These are phyloP conservation scores for Pouteria campechiana DNA, from an alignment of 179 eudicot genomes.

Conservation along the genomic window DNA sequence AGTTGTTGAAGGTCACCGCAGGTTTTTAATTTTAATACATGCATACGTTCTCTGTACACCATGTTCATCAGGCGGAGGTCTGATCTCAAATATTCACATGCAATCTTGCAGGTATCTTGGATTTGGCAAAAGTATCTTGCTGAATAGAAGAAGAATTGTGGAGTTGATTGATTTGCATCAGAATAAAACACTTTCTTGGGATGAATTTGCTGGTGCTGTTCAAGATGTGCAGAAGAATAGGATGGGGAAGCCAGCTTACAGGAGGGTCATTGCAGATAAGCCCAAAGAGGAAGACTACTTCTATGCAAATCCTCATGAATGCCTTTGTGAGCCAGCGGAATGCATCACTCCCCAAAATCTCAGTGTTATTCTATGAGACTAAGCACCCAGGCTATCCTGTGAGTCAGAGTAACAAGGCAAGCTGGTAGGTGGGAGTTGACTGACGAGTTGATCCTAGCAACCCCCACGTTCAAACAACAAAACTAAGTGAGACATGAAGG, in stretches of 20 bases:
- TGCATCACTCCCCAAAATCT: no score
- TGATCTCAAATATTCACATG: no score
- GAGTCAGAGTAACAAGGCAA: no score
- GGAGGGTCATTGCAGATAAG: conserved; percentile 59
- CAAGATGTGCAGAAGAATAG: conserved; percentile 42
- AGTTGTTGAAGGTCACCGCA: conserved; percentile 96
- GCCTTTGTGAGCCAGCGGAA: conserved; percentile 76
- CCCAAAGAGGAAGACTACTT: conserved; percentile 98
- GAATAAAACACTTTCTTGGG: conserved; percentile 68
- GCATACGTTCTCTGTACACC: no score
- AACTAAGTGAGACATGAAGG: no score
- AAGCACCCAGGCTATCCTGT: no score
- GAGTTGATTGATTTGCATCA: conserved; percentile 64
- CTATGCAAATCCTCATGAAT: conserved; percentile 87
- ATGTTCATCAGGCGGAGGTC: no score
- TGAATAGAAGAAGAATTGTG: conserved; percentile 62
- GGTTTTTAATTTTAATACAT: no score
- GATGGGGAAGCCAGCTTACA: conserved; percentile 60
- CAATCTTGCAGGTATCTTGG: conserved; percentile 63
- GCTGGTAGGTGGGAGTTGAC: no score
- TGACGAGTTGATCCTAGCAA: no score
- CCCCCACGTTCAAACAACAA: no score
- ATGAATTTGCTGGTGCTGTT: conserved; percentile 46
- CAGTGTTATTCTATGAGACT: no score
- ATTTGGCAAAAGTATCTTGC: conserved; percentile 55